phyloP scores from a whole-genome alignment of 2,329 filamentous ascomycete species.

The Penicillium sclerotigenum region DNA sequence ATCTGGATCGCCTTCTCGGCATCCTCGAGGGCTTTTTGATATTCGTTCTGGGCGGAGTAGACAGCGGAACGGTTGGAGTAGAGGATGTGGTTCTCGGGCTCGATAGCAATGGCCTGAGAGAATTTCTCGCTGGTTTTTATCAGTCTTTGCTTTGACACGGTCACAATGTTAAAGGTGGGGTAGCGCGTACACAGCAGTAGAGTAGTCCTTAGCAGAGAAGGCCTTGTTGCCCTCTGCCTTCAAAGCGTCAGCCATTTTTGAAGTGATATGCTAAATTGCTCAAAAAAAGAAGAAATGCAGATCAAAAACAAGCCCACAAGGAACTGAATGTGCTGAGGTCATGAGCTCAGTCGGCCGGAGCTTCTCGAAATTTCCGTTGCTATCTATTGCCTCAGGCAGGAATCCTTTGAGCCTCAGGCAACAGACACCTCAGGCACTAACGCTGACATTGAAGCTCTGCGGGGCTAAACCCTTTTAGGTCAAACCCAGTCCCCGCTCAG shows the following conservation, averaged over 20 bases:
- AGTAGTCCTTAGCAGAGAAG: slow-evolving; percentile 95
- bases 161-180: slow-evolving; percentile 18
- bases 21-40: slow-evolving; percentile 78
- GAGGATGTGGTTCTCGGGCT: slow-evolving; percentile 89
- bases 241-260: slow-evolving; percentile 69
- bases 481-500: slow-evolving; percentile 21
- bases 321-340: slow-evolving; percentile 7
- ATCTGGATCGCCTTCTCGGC: slow-evolving; percentile 90
- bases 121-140: slow-evolving; percentile 72
- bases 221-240: slow-evolving; percentile 99
- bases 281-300: not conserved
- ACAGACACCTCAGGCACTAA: slow-evolving; percentile 3
- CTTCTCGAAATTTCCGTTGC: slow-evolving; percentile 47
- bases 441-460: slow-evolving; percentile 5
- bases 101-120: slow-evolving; percentile 83
- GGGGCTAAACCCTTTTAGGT: slow-evolving; percentile 20
- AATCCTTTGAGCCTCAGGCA: not conserved
- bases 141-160: slow-evolving; percentile 7
- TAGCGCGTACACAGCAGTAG: slow-evolving; percentile 80
- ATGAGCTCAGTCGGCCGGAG: slow-evolving; percentile 28
- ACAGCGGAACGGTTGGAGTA: slow-evolving; percentile 93
- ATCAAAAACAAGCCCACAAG: slow-evolving; percentile 9
- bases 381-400: slow-evolving; percentile 26
- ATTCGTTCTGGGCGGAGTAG: slow-evolving; percentile 86
- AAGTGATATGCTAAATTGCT: slow-evolving; percentile 3